Percentiles rank a stretch among this genome's conserved stretches.
phyloP scores from a whole-genome alignment of 2,329 filamentous ascomycete genomes.

The Fusarium sp. region DNA sequence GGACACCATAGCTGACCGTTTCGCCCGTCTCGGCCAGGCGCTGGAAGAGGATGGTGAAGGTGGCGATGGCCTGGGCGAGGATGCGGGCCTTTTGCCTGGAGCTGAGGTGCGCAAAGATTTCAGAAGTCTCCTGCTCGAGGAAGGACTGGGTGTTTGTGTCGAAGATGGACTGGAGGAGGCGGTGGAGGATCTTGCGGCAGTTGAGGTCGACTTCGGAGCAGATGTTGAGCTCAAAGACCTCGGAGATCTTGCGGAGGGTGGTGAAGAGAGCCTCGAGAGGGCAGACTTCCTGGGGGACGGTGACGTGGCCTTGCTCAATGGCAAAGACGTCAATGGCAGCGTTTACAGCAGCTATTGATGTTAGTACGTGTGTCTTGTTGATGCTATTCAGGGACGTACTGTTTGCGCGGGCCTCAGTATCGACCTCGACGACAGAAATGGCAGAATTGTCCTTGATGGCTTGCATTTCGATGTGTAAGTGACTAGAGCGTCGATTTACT shows the following conservation, averaged over 20 bases:
- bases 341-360: constrained; percentile 40
- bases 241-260: constrained; percentile 42
- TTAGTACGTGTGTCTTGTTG: constrained; percentile 27
- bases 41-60: constrained; percentile 44
- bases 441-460: constrained; percentile 42
- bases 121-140: constrained; percentile 47
- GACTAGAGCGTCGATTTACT: constrained; percentile 1
- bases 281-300: constrained; percentile 43
- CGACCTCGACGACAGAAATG: constrained; percentile 37
- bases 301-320: constrained; percentile 44
- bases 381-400: constrained; percentile 25
- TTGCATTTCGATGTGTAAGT: constrained; percentile 39
- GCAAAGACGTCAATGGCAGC: constrained; percentile 43
- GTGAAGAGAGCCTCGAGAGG: constrained; percentile 45
- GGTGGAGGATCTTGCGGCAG: constrained; percentile 46
- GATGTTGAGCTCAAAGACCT: constrained; percentile 44
- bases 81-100: constrained; percentile 46
- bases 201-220: constrained; percentile 43
- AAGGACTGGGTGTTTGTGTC: constrained; percentile 47
- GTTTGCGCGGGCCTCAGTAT: constrained; percentile 25
- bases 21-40: constrained; percentile 44
- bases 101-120: constrained; percentile 46
- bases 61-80: constrained; percentile 47
- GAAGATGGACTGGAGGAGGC: constrained; percentile 49
- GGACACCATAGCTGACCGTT: constrained; percentile 43